phyloP scores from a whole-genome alignment of 1,284 basidiomycete genomes.

The Trichosporon ovoides region DNA sequence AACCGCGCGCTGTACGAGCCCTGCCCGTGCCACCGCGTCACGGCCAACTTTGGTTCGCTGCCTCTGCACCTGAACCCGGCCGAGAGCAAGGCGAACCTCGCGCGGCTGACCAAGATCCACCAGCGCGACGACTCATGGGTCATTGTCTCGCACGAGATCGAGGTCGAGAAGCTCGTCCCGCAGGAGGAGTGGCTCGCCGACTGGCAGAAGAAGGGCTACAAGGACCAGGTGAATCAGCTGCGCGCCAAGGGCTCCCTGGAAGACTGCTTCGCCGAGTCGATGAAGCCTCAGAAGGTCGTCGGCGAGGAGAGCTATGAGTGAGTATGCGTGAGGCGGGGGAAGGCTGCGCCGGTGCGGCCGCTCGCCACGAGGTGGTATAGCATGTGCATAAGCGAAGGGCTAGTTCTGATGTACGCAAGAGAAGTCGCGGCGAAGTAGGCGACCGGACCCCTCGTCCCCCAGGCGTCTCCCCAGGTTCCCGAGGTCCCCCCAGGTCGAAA shows the following conservation, averaged over 20 bases:
- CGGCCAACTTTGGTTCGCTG: background rate
- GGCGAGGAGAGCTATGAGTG: constrained; percentile 3
- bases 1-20: constrained; percentile 8
- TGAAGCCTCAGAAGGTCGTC: constrained; percentile 2
- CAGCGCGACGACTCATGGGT: constrained; percentile 9
- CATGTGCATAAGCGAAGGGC: background rate
- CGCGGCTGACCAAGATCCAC: constrained; percentile 6
- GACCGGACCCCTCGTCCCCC: too few relatives aligned
- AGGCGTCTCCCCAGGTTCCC: too few relatives aligned
- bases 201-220: constrained; percentile 10
- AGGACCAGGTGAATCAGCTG: constrained; percentile 3
- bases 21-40: constrained; percentile 6
- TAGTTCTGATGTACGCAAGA: too few relatives aligned
- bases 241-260: background rate
- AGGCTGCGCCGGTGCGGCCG: background rate
- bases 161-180: background rate
- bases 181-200: constrained; percentile 8
- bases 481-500: too few relatives aligned
- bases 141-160: constrained; percentile 9
- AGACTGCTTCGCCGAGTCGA: background rate
- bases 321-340: background rate
- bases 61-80: constrained; percentile 6
- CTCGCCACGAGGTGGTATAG: background rate
- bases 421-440: too few relatives aligned
- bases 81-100: background rate